Evolutionary conservation across 176 grass and related monocot species (phyloP).

Genomic region (Panicum miliaceum): DNA sequence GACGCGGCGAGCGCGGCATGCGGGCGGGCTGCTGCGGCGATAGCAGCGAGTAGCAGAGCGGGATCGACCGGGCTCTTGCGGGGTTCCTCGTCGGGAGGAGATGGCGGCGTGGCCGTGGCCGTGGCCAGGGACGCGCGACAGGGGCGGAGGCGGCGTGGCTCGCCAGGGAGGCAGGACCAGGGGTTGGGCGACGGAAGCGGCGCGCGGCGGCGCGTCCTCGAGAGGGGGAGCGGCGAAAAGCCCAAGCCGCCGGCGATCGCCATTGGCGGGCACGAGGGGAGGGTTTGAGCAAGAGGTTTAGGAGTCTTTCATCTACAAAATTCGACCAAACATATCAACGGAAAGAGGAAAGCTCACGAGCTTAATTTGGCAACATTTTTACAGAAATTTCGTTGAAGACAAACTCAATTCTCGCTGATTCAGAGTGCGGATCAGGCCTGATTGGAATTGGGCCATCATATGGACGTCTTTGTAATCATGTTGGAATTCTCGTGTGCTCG

Average conservation of each 20-base stretch:
- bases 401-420: too few species aligned
- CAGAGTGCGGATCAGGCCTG: too few species aligned
- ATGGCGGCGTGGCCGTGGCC: background rate
- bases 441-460: too few species aligned
- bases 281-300: constrained; percentile 8
- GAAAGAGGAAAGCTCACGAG: background rate
- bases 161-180: background rate
- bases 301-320: background rate
- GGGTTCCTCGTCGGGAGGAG: background rate
- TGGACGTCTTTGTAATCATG: too few species aligned
- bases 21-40: background rate
- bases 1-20: constrained; percentile 36
- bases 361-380: background rate
- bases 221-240: background rate
- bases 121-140: background rate
- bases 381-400: background rate
- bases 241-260: constrained; percentile 15
- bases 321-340: background rate
- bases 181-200: background rate
- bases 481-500: too few species aligned
- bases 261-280: background rate
- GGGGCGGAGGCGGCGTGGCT: background rate
- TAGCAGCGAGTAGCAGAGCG: constrained; percentile 18
- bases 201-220: background rate
- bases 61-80: background rate